A percentile compares a stretch with the other conserved stretches of the same genome.
Evolutionary conservation across 257 asterid genomes (phyloP).

Genomic region (Nyctanthes arbortristis): DNA sequence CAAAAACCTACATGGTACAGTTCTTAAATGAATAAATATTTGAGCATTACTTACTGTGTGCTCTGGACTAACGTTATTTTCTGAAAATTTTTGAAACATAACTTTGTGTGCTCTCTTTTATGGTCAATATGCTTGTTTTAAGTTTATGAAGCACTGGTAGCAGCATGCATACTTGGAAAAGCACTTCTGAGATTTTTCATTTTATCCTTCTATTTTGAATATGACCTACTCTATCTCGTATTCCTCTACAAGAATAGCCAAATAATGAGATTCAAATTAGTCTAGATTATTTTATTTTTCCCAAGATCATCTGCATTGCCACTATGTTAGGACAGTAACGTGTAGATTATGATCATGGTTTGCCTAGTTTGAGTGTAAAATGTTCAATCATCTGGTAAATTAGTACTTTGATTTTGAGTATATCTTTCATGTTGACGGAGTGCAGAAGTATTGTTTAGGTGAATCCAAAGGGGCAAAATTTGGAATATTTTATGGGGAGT

Average conservation of each 20-base stretch:
- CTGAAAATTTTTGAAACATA: too few species aligned
- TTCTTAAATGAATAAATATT: conserved; percentile 13
- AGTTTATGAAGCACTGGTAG: not conserved
- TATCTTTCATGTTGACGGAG: not conserved
- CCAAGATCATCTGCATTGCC: not conserved
- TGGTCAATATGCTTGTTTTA: not conserved
- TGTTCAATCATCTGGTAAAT: not conserved
- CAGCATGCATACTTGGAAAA: not conserved
- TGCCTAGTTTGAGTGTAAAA: not conserved
- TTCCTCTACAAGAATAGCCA: not conserved
- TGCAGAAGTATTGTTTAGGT: not conserved
- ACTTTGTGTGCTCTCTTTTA: conserved; percentile 11
- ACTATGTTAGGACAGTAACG: not conserved
- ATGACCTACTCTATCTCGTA: not conserved
- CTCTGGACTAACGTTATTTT: too few species aligned
- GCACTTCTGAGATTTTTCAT: not conserved
- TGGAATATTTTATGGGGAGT: not conserved
- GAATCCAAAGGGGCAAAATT: not conserved
- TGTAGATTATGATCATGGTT: not conserved
- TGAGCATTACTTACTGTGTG: conserved; percentile 13
- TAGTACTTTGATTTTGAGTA: not conserved
- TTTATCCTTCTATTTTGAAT: not conserved
- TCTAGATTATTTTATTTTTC: not conserved
- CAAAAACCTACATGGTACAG: conserved; percentile 90
- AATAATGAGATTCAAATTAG: not conserved